A percentile compares a stretch with the other conserved stretches of the same genome.
These are phyloP conservation scores for Botrytis cinerea DNA, from an alignment of 2,329 filamentous ascomycete genomes.

Conservation along the genomic window DNA sequence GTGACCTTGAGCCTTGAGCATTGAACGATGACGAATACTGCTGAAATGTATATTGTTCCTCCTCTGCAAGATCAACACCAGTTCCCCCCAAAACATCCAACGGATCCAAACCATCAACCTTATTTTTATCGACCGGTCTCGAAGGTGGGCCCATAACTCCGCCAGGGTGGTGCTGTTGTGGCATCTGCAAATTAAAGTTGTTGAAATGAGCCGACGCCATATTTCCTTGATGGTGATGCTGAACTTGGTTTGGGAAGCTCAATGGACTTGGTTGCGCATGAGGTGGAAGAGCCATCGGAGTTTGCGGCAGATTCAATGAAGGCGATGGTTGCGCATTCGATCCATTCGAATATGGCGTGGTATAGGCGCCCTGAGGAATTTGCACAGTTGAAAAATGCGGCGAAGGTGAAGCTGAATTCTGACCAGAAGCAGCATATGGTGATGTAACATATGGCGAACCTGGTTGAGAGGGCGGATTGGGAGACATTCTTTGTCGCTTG, in stretches of 20 bases:
- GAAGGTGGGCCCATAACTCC: conserved; percentile 60
- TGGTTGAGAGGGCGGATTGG: conserved; percentile 67
- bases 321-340: conserved; percentile 32
- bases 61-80: conserved; percentile 82
- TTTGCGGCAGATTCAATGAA: conserved; percentile 32
- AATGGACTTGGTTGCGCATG: conserved; percentile 35
- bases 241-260: conserved; percentile 30
- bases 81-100: conserved; percentile 83
- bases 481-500: conserved; percentile 72
- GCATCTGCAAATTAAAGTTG: conserved; percentile 41
- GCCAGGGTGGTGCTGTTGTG: conserved; percentile 42
- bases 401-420: conserved; percentile 34
- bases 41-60: conserved; percentile 78
- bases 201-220: conserved; percentile 17
- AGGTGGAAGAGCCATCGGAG: conserved; percentile 40
- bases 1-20: conserved; percentile 46
- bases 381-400: conserved; percentile 40
- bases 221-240: conserved; percentile 26
- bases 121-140: conserved; percentile 55
- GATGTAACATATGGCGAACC: conserved; percentile 61
- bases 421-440: conserved; percentile 46
- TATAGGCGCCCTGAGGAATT: conserved; percentile 39
- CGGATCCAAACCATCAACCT: conserved; percentile 70
- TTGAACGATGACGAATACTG: conserved; percentile 58
- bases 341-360: conserved; percentile 42